phyloP scores from a whole-genome alignment of 371 early-diverging fungal species.

The Rhizopus microsporus region DNA sequence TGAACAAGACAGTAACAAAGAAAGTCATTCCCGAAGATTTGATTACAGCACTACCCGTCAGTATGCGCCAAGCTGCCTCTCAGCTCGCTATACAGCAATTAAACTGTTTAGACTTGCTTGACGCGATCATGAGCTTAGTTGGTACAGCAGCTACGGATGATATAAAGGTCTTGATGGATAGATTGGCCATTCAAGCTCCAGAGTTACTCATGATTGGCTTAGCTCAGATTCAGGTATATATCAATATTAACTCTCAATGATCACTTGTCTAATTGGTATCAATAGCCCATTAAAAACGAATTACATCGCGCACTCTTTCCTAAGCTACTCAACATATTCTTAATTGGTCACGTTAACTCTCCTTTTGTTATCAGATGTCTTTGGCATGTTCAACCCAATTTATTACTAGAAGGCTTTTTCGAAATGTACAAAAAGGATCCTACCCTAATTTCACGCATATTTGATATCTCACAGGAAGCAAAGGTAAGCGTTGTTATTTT shows the following conservation, averaged over 20 bases:
- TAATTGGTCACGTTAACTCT: constrained; percentile 75
- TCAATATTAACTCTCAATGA: not conserved
- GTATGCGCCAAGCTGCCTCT: constrained; percentile 50
- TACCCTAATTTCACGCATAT: constrained; percentile 68
- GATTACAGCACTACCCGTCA: constrained; percentile 46
- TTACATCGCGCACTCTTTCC: constrained; percentile 69
- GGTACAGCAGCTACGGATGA: constrained; percentile 64
- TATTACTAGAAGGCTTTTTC: constrained; percentile 70
- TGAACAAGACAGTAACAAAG: constrained; percentile 42
- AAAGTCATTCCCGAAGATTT: constrained; percentile 53
- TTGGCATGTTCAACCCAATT: constrained; percentile 67
- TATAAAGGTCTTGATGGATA: constrained; percentile 65
- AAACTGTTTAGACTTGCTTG: constrained; percentile 76
- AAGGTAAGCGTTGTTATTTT: constrained; percentile 48
- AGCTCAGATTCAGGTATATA: constrained; percentile 59
- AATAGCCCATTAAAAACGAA: constrained; percentile 60
- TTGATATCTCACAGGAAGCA: constrained; percentile 83
- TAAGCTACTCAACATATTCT: constrained; percentile 67
- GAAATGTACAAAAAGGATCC: constrained; percentile 79
- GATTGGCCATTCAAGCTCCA: constrained; percentile 68
- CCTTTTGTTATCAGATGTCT: constrained; percentile 72
- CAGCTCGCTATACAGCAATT: constrained; percentile 61
- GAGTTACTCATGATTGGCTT: constrained; percentile 80
- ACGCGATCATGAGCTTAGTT: constrained; percentile 61
- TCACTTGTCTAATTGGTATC: not conserved